These are phyloP conservation scores for Sanguinoderma infundibulare DNA, from an alignment of 1,284 basidiomycete species.

Conservation along the genomic window DNA sequence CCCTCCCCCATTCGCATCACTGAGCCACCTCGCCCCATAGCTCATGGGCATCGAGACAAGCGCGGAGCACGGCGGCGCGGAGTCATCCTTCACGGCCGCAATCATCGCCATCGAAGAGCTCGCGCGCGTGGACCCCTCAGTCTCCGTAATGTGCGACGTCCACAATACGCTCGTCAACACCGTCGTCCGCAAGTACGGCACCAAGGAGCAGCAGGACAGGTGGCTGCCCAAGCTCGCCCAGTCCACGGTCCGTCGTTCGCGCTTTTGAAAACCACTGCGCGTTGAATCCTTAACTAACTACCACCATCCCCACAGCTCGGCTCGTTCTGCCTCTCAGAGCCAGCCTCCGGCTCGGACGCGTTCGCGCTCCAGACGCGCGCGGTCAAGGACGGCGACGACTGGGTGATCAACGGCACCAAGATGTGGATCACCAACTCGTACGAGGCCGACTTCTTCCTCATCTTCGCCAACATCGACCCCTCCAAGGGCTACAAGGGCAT, in stretches of 20 bases:
- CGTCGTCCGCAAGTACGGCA: constrained; percentile 88
- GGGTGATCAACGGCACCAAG: constrained; percentile 93
- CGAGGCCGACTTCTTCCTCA: constrained; percentile 93
- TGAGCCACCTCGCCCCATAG: constrained; percentile 42
- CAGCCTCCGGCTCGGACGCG: constrained; percentile 93
- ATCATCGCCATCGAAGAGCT: constrained; percentile 98
- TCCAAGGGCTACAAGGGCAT: constrained; percentile 99
- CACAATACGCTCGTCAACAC: constrained; percentile 99
- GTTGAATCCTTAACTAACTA: background rate
- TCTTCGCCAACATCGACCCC: constrained; percentile 95
- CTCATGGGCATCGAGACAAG: constrained; percentile 97
- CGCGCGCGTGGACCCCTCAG: constrained; percentile 94
- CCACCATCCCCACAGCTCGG: constrained; percentile 71
- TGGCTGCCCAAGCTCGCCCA: constrained; percentile 88
- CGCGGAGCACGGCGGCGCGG: constrained; percentile 85
- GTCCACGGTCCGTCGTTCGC: constrained; percentile 60
- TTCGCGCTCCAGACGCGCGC: constrained; percentile 96
- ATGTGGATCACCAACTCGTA: constrained; percentile 99
- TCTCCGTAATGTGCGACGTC: constrained; percentile 96
- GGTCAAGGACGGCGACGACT: constrained; percentile 83
- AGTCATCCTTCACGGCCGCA: constrained; percentile 92
- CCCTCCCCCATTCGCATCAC: background rate
- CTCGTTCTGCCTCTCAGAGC: constrained; percentile 95
- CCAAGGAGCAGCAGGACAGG: constrained; percentile 84
- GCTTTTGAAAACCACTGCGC: too few species aligned